Evolutionary conservation across 192 early-diverging fungal genomes (phyloP).

Genomic region (Chytriomyces sp.): DNA sequence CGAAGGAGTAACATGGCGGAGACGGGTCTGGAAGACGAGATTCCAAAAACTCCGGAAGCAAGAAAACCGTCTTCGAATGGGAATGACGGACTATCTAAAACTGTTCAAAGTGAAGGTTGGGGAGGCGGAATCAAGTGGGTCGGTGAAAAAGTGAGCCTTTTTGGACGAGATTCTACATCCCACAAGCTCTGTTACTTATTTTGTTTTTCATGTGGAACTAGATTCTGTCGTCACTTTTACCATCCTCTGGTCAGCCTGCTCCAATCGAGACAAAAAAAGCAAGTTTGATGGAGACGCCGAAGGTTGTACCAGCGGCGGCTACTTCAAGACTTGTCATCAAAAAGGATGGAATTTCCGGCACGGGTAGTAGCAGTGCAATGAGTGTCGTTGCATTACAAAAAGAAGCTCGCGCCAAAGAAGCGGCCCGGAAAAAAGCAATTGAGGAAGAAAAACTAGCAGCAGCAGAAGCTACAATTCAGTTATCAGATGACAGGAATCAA

Average conservation of each 20-base stretch:
- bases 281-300: neutral
- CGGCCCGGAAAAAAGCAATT: neutral
- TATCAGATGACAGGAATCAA: neutral
- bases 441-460: neutral
- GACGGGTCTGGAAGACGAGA: too few relatives aligned
- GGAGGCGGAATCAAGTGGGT: constrained; percentile 10
- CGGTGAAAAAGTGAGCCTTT: constrained; percentile 9
- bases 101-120: neutral
- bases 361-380: too few relatives aligned
- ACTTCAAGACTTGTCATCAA: constrained; percentile 7
- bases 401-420: neutral
- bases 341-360: neutral
- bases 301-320: neutral
- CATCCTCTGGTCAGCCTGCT: too few relatives aligned
- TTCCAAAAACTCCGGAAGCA: too few relatives aligned
- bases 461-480: neutral
- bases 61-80: too few relatives aligned
- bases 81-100: too few relatives aligned
- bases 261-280: too few relatives aligned
- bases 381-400: neutral
- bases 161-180: too few relatives aligned
- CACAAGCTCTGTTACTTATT: too few relatives aligned
- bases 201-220: too few relatives aligned
- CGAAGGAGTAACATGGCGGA: too few relatives aligned
- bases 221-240: too few relatives aligned